These are phyloP conservation scores for Oryza glumipatula DNA, from an alignment of 176 grass and related monocot genomes.

Conservation along the genomic window DNA sequence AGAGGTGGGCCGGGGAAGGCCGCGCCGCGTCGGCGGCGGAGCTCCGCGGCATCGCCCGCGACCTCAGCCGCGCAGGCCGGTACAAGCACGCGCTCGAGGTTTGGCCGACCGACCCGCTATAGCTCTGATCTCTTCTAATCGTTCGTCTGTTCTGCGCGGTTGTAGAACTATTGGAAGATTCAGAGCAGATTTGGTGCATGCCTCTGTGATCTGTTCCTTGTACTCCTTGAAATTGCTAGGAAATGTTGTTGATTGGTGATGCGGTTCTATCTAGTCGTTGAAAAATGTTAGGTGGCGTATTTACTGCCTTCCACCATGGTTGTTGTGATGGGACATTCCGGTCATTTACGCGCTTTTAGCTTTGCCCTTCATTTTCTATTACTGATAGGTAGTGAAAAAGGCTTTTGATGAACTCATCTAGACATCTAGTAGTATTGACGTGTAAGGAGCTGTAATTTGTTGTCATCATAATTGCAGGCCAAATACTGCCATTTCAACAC, in stretches of 20 bases:
- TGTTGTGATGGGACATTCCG: not conserved
- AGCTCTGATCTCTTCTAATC: not conserved
- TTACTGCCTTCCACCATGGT: not conserved
- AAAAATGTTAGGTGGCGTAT: not conserved
- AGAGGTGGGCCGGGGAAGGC: slow-evolving; percentile 68
- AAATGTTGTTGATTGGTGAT: not conserved
- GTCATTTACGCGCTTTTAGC: not conserved
- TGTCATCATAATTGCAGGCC: not conserved
- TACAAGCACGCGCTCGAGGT: slow-evolving; percentile 96
- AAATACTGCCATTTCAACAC: not conserved
- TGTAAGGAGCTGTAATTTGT: not conserved
- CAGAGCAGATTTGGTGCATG: not conserved
- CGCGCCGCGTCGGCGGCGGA: slow-evolving; percentile 43
- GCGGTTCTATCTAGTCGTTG: not conserved
- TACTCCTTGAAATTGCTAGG: not conserved
- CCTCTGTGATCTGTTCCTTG: slow-evolving; percentile 5
- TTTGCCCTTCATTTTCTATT: not conserved
- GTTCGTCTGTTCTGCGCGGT: not conserved
- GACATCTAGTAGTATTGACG: not conserved
- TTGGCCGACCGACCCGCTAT: not conserved
- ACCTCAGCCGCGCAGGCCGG: slow-evolving; percentile 61
- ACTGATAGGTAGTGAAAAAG: not conserved
- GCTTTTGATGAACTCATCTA: not conserved
- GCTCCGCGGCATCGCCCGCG: slow-evolving; percentile 67
- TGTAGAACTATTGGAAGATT: not conserved